Base-by-base conservation (phyloP, 352 stramenopile genomes). In the Globisporangium yorkense region DNA sequence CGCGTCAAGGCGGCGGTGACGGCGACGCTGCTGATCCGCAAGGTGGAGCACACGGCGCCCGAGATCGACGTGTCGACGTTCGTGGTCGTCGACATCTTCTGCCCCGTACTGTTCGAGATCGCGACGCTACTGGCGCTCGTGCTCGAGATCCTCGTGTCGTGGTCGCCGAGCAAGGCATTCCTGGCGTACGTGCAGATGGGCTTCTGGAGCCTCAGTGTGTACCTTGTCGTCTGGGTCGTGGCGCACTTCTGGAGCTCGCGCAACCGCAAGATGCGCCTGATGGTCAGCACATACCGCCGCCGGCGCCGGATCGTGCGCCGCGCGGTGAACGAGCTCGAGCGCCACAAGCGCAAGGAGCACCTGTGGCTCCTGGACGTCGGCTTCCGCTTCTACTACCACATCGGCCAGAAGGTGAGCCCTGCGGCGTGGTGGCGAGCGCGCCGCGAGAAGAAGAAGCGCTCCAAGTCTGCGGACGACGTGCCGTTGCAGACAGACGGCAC, bases 221-320 rank as follows among this genome's bases (percentile, higher is more conserved):
- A 92, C 57, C 60, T 92, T 18, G 48, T 72, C 20, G 43, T 90
- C 1, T 92, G 80, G 82, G 85, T 90, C 63, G 66, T 78, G 44
- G 70, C 71, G 35, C 82, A 92, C 58, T 92, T 88, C 60, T 92
- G 80, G 78, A 90, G 80, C 67, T 88, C 74, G 21, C 77, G 82
- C 35, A 92, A 92, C 62, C 67, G 49, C 37, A 82, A 88, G 63
- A 90, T 92, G 82, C 82, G 82, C 29, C 57, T 72, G 16, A 71
- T 90, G 33, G 80, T 92, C 16, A 88, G 76, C 61, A 87, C 88
- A 43, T 92, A 92, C 61, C 80, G 82, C 16, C 80, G 82, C 18
- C 68, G 68, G 0, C 76, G 78, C 27, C 80, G 82, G 29, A 73
- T 65, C 18, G 67, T 90, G 49, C 71, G 63, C 20, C 80, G 80